Base-by-base conservation (phyloP, 192 early-diverging fungal species). In the Geranomyces variabilis region DNA sequence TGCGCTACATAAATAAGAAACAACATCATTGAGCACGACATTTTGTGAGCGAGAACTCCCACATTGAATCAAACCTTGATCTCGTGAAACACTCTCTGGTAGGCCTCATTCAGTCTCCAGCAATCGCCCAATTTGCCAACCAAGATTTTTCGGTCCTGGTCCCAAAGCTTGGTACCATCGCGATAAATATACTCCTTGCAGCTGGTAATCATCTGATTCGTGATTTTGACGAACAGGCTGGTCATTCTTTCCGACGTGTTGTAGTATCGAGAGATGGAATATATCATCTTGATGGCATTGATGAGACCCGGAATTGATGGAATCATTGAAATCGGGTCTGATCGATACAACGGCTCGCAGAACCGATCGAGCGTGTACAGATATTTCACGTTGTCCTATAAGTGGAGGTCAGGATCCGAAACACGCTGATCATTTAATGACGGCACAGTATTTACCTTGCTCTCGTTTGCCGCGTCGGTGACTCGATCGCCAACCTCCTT, bases 281-380 rank as follows among this genome's bases (percentile, higher is more conserved):
- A 87, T 56, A 88, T 88, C 87, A 89, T 89, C 67, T 89, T 89
- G 43, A 89, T 88, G 22, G 87, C 87, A 57, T 89, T 88, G 65
- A 89, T 88, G 28, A 89, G 73, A 8, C 87, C 87, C 1, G 87
- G 87, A 53, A 89, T 89, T 21, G 86, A 74, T n/a, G 86, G 86
- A 63, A 89, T 82, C 86, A 89, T 88, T 22, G 79, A 77, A 36
- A 88, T 63, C 0, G 87, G 87, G 66, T 89, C 87, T 44, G 77
- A 78, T 45, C 80, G 80, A 64, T 89, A 89, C 9, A 89, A 76
- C 12, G 86, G 86, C 56, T 89, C 86, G 67, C 84, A 88, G 76
- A 88, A 88, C 9, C 87, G 62, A 63, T 89, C 87, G n/a, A 89
- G 73, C 9, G 87, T 86, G 77, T 88, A 88, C 29, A 89, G 77